Conservation (phyloP, 129 eudicot species). For the Flaveria linearis region DNA sequence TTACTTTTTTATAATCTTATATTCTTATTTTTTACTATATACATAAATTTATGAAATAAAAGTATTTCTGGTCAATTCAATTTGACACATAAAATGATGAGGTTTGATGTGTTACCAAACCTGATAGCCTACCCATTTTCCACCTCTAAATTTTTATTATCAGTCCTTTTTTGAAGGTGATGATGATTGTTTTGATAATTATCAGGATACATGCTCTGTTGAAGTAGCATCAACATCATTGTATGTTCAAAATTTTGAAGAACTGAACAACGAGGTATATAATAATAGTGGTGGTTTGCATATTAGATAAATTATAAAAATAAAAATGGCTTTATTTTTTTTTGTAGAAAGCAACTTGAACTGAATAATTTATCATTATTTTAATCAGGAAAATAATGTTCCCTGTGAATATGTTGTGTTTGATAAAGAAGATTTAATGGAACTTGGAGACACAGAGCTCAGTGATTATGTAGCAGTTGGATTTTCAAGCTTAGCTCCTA, state of each 20-base stretch:
- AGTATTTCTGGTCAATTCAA: not conserved
- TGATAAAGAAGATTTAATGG: slow-evolving; percentile 35
- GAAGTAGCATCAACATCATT: slow-evolving; percentile 21
- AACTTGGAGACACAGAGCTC: slow-evolving; percentile 30
- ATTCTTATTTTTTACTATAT: not conserved
- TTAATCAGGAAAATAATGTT: slow-evolving; percentile 21
- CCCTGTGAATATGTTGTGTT: slow-evolving; percentile 36
- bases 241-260: not conserved
- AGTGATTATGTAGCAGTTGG: slow-evolving; percentile 17
- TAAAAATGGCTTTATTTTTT: not conserved
- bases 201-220: slow-evolving; percentile 25
- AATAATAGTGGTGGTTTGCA: slow-evolving; percentile 3
- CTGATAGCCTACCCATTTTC: not conserved
- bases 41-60: too few species aligned
- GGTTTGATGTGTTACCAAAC: not conserved
- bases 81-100: not conserved
- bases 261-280: slow-evolving; percentile 15
- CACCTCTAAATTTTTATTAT: not conserved
- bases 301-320: not conserved
- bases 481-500: slow-evolving; percentile 10
- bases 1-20: not conserved
- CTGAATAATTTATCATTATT: slow-evolving; percentile 14
- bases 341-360: slow-evolving; percentile 14
- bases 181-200: not conserved
- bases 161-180: not conserved